Base-by-base conservation (phyloP, 768 basidiomycete genomes). In the Agaricus blazei region DNA sequence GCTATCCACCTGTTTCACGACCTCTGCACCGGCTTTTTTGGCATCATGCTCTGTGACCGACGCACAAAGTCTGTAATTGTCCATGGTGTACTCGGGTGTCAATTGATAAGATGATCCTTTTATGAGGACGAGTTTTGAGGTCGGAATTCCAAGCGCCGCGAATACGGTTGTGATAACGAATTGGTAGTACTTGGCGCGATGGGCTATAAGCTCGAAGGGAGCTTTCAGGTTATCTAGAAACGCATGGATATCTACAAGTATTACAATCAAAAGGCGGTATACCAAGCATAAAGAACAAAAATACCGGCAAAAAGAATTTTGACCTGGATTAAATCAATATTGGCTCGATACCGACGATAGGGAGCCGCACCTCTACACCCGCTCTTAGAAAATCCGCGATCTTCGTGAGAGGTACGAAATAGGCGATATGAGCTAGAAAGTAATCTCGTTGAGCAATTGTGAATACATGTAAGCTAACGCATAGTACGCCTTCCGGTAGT, bases 181-280 rank as follows among this genome's bases (percentile, higher is more conserved):
- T 63, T 92, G 75, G 74, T 99, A 99, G 83, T 96, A 99, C 62
- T 87, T 84, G 56, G 88, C 90, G 28, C 95, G 82, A 71, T 94
- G 80, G 0, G 78, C 80, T 46, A 99, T 93, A 56, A 97, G 89
- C 47, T 94, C 93, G 1, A 96, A 73, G 0, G 96, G 95, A 0
- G 97, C 95, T 71, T 99, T 99, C 62, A 95, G 75, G 65, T 98
- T 97, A 68, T 99, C 97, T 46, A 99, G 83, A 76, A 98, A 98
- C 6, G 94, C 97, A 63, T 98, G 97, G 12, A 98, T 83, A 67
- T 97, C 93, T 91, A 66, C 44, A 7, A 14, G 4, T 29, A n/a
- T 19, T 24, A 15, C 15, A 11, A 26, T 53, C 50, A 43, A 26
- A 14, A n/a, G 34, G 2, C 11, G 37, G 24, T 44, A 9, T 27